Conservation (phyloP, 129 eudicot species). For the Solidago caesia region DNA sequence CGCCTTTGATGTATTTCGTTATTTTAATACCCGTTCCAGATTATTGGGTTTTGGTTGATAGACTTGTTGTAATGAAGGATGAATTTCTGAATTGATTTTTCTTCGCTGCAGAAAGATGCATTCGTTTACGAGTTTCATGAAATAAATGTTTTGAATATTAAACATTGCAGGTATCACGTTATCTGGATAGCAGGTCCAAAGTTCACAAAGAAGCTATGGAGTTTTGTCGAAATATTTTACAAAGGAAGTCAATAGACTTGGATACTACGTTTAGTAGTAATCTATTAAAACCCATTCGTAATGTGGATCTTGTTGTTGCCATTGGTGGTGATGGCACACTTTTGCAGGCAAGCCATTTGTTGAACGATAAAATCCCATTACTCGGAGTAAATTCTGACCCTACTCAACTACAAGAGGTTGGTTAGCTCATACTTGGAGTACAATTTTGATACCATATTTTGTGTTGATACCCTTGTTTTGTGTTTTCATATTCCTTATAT, state of each 20-base stretch:
- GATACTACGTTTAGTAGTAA: constrained; percentile 54
- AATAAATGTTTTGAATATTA: not conserved
- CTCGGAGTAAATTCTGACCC: constrained; percentile 95
- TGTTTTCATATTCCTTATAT: not conserved
- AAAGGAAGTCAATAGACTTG: constrained; percentile 60
- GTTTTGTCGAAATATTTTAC: constrained; percentile 64
- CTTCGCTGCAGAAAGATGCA: not conserved
- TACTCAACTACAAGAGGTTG: constrained; percentile 84
- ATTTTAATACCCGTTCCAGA: not conserved
- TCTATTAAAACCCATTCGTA: constrained; percentile 57
- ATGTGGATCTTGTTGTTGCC: constrained; percentile 79
- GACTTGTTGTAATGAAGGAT: constrained; percentile 3
- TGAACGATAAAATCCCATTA: constrained; percentile 77
- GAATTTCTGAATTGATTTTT: not conserved
- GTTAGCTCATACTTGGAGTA: constrained; percentile 31
- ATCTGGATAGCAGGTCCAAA: constrained; percentile 49
- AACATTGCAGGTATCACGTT: constrained; percentile 48
- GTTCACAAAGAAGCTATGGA: constrained; percentile 76
- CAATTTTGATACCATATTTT: not conserved
- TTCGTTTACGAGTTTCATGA: constrained; percentile 6
- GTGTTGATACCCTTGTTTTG: not conserved
- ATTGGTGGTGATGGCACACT: constrained; percentile 95
- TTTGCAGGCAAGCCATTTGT: constrained; percentile 78
- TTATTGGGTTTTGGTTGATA: constrained; percentile 21
- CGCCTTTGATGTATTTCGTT: not conserved